phyloP scores from a whole-genome alignment of 2,329 filamentous ascomycete species.

The Verruconis gallopava region DNA sequence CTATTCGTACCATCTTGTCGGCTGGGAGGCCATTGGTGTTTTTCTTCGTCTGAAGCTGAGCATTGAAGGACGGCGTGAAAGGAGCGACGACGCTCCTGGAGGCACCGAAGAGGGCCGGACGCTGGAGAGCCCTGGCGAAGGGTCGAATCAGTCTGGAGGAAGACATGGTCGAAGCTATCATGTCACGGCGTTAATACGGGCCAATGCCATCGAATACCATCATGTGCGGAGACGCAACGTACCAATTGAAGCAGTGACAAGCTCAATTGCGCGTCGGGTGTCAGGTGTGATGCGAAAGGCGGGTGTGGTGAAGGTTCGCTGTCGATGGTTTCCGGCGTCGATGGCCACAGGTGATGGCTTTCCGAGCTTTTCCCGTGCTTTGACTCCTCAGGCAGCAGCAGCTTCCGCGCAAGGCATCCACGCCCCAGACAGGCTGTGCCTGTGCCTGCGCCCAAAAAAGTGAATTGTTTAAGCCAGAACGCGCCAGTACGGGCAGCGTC shows the following conservation, averaged over 20 bases:
- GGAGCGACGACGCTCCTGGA: constrained; percentile 10
- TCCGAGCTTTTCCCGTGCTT: neutral
- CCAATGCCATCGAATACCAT: constrained; percentile 3
- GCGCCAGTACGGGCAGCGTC: too few species aligned
- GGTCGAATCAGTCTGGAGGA: constrained; percentile 28
- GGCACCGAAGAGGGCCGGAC: constrained; percentile 18
- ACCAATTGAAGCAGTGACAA: constrained; percentile 6
- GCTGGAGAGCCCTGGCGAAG: constrained; percentile 25
- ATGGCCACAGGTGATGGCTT: too few species aligned
- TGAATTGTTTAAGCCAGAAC: too few species aligned
- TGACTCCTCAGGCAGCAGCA: neutral
- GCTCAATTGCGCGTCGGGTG: neutral
- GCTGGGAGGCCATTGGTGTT: constrained; percentile 5
- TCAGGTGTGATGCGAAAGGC: constrained; percentile 2
- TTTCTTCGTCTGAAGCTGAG: neutral
- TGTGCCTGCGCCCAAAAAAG: too few species aligned
- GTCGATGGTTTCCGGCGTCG: too few species aligned
- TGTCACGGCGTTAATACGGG: neutral
- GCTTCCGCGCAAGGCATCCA: neutral
- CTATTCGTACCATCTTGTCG: constrained; percentile 4
- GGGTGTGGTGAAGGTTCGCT: neutral
- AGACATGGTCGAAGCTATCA: constrained; percentile 6
- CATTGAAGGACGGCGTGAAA: constrained; percentile 9
- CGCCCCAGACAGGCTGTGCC: too few species aligned
- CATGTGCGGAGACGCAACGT: neutral